Percentiles rank a stretch among this genome's conserved stretches.
These are phyloP conservation scores for Pseudocercospora fuligena DNA, from an alignment of 2,329 filamentous ascomycete species.

Conservation along the genomic window DNA sequence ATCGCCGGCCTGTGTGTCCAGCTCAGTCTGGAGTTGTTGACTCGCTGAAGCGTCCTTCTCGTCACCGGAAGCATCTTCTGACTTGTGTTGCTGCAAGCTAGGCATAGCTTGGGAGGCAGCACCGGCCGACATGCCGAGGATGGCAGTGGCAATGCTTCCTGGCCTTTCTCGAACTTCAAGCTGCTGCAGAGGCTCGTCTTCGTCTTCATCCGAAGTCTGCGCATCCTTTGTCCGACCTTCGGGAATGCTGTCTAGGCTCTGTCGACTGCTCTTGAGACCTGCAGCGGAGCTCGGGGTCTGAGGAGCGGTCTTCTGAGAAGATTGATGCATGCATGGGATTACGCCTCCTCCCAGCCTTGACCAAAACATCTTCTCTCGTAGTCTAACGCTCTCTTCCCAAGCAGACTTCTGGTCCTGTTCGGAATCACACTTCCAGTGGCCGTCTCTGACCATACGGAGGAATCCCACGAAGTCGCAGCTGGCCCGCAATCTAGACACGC, in stretches of 20 bases:
- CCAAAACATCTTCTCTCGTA: constrained; percentile 98
- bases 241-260: constrained; percentile 32
- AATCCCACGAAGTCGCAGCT: constrained; percentile 94
- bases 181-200: constrained; percentile 9
- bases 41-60: constrained; percentile 6
- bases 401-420: constrained; percentile 82
- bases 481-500: constrained; percentile 78
- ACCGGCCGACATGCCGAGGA: constrained; percentile 15
- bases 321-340: constrained; percentile 61
- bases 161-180: constrained; percentile 15
- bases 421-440: constrained; percentile 84
- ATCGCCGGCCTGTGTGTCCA: constrained; percentile 20
- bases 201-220: constrained; percentile 10
- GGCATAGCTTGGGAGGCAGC: constrained; percentile 16
- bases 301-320: constrained; percentile 16
- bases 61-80: constrained; percentile 5
- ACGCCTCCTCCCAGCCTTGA: constrained; percentile 89
- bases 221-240: constrained; percentile 16
- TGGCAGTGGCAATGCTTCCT: constrained; percentile 16
- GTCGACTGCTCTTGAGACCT: constrained; percentile 19
- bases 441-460: constrained; percentile 86
- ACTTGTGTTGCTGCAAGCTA: constrained; percentile 14
- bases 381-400: constrained; percentile 91
- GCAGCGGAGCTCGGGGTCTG: constrained; percentile 22
- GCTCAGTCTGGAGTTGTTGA: constrained; percentile 9